A percentile compares a stretch with the other conserved stretches of the same genome.
phyloP scores from a whole-genome alignment of 306 rosid genomes.

The Cyclanthera cordifolia region DNA sequence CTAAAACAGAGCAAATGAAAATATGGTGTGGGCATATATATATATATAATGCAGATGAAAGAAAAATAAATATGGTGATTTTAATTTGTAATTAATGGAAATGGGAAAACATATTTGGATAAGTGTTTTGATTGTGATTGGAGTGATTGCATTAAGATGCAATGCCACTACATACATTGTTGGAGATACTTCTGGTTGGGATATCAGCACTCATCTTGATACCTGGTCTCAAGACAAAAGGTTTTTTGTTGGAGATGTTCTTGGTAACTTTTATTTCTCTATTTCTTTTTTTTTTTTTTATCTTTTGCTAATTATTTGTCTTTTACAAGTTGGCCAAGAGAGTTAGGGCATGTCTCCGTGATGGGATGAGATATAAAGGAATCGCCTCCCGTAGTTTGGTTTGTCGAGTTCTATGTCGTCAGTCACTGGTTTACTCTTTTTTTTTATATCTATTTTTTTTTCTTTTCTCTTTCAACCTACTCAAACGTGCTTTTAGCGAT shows the following conservation, averaged over 20 bases:
- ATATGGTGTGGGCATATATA: neutral
- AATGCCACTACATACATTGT: conserved; percentile 52
- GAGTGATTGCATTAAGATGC: conserved; percentile 25
- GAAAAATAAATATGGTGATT: neutral
- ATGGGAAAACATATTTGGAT: conserved; percentile 38
- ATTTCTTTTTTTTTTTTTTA: neutral
- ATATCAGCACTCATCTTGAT: conserved; percentile 62
- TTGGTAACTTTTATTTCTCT: conserved; percentile 22
- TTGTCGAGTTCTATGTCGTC: no score
- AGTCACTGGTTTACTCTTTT: no score
- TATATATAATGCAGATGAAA: neutral
- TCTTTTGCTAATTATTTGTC: neutral
- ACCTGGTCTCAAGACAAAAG: conserved; percentile 53
- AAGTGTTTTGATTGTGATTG: conserved; percentile 21
- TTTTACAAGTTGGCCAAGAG: no score
- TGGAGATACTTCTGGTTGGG: conserved; percentile 92
- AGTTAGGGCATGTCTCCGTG: no score
- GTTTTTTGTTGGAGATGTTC: conserved; percentile 49
- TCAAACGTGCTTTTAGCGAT: no score
- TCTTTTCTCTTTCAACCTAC: no score
- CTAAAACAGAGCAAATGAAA: neutral
- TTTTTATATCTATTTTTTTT: no score
- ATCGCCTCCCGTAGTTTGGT: no score
- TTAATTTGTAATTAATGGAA: neutral
- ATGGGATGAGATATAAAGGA: no score